Conservation (phyloP, 2,329 filamentous ascomycete species). For the Fusarium sp. region DNA sequence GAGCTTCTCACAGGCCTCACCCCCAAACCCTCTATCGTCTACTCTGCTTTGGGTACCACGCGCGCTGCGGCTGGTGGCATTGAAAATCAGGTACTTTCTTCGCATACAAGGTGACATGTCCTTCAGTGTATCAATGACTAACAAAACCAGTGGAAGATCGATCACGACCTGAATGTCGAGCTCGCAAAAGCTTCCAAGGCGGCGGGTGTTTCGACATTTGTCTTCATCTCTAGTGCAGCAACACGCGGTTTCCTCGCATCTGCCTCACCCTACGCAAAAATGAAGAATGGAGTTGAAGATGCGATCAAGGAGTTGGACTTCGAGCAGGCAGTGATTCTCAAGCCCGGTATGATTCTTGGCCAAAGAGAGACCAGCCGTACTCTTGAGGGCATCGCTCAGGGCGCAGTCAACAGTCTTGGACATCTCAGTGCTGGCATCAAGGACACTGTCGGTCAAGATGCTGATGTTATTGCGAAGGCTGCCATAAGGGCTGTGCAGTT, state of each 20-base stretch:
- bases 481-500: conserved; percentile 72
- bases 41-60: conserved; percentile 86
- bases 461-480: conserved; percentile 76
- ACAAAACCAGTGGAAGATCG: conserved; percentile 83
- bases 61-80: conserved; percentile 79
- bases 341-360: conserved; percentile 83
- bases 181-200: conserved; percentile 81
- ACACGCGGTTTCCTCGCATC: conserved; percentile 57
- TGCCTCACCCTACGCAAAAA: conserved; percentile 69
- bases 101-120: no score
- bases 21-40: conserved; percentile 73
- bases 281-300: conserved; percentile 93
- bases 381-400: conserved; percentile 69
- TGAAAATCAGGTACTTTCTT: conserved; percentile 69
- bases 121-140: no score
- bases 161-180: conserved; percentile 86
- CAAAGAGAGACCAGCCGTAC: conserved; percentile 72
- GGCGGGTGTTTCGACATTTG: conserved; percentile 78
- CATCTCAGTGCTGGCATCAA: conserved; percentile 66
- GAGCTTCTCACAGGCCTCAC: conserved; percentile 67
- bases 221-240: conserved; percentile 77
- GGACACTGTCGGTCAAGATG: conserved; percentile 80
- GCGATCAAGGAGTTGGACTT: conserved; percentile 78
- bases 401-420: conserved; percentile 68
- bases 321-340: conserved; percentile 79